Conservation (phyloP, 345 rosid genomes). For the Gossypium raimondii region DNA sequence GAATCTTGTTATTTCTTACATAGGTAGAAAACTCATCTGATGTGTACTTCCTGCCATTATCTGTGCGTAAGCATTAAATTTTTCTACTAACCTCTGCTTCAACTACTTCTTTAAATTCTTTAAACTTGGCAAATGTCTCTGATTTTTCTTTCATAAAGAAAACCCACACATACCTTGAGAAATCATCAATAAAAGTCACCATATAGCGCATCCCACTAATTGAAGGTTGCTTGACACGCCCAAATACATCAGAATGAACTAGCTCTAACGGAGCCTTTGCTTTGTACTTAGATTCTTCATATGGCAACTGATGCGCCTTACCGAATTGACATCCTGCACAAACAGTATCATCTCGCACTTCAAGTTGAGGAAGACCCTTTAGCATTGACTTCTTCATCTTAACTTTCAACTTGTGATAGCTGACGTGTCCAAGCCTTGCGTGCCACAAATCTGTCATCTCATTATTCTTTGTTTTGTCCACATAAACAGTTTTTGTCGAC, state of each 20-base stretch:
- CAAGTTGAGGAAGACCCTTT: no score
- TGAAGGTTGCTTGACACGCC: background rate
- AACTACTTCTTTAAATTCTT: no score
- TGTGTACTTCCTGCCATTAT: background rate
- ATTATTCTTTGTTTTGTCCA: background rate
- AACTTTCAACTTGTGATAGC: no score
- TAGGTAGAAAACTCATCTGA: background rate
- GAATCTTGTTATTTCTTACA: no score
- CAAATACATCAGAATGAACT: background rate
- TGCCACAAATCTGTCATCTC: background rate
- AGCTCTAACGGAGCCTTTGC: background rate
- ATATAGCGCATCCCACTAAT: no score
- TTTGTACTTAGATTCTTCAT: background rate
- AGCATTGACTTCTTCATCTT: no score
- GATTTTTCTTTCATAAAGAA: no score
- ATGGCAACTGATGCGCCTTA: background rate
- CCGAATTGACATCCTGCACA: background rate
- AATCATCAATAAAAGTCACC: no score
- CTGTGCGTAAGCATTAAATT: background rate
- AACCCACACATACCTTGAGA: no score
- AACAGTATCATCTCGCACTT: no score
- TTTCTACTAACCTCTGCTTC: no score
- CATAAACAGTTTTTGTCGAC: background rate
- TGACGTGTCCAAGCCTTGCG: background rate
- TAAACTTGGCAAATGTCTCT: no score